Conservation (phyloP, 179 eudicot species). For the Amaranthus tricolor region DNA sequence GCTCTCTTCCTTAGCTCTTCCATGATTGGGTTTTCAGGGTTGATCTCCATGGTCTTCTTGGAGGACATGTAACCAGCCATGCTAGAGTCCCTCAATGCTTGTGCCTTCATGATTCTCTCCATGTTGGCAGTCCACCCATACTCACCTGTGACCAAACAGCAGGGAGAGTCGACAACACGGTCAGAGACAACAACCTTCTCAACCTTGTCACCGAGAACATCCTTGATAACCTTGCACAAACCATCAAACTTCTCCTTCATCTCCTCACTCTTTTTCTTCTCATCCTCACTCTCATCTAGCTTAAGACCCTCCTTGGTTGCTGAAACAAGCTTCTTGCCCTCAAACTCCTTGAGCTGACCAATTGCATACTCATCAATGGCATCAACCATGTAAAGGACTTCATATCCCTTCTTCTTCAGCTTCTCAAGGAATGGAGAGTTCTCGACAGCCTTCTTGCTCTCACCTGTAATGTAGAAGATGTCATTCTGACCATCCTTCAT, state of each 20-base stretch:
- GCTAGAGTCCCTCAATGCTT: slow-evolving; percentile 84
- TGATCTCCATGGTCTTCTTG: slow-evolving; percentile 93
- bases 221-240: slow-evolving; percentile 91
- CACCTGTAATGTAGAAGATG: slow-evolving; percentile 51
- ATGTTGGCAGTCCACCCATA: slow-evolving; percentile 89
- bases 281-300: slow-evolving; percentile 75
- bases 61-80: slow-evolving; percentile 90
- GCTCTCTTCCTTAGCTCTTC: slow-evolving; percentile 90
- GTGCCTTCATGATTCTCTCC: slow-evolving; percentile 94
- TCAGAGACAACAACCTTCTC: slow-evolving; percentile 85
- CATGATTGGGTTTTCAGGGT: slow-evolving; percentile 86
- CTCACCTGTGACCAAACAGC: slow-evolving; percentile 84
- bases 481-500: slow-evolving; percentile 55
- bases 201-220: slow-evolving; percentile 69
- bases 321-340: slow-evolving; percentile 62
- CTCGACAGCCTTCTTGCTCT: slow-evolving; percentile 57
- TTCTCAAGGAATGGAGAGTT: slow-evolving; percentile 56
- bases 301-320: slow-evolving; percentile 88
- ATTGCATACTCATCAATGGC: slow-evolving; percentile 55
- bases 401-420: slow-evolving; percentile 46
- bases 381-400: slow-evolving; percentile 51
- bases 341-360: slow-evolving; percentile 52
- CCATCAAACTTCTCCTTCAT: slow-evolving; percentile 71
- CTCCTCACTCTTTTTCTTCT: slow-evolving; percentile 58
- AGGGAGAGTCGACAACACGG: slow-evolving; percentile 83